These are phyloP conservation scores for Myotisia sp. DNA, from an alignment of 2,329 filamentous ascomycete genomes.

Conservation along the genomic window DNA sequence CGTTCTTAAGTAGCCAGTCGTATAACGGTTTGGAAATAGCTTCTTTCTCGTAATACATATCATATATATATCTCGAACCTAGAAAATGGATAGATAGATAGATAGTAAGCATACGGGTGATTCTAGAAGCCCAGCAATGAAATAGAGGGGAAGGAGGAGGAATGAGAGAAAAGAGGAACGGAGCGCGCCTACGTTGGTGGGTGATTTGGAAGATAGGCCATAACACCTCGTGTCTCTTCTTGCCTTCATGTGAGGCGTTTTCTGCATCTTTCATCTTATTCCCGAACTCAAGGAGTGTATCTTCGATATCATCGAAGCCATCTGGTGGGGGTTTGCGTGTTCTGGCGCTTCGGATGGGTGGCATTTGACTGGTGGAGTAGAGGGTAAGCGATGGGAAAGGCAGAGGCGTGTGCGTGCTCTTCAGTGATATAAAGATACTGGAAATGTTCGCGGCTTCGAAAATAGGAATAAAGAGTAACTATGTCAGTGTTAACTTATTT, in stretches of 20 bases:
- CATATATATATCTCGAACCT: conserved; percentile 80
- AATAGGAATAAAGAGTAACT: too few relatives aligned
- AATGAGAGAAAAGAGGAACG: too few relatives aligned
- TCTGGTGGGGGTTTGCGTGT: conserved; percentile 51
- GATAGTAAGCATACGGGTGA: conserved; percentile 9
- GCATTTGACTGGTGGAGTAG: conserved; percentile 32
- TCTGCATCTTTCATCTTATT: conserved; percentile 69
- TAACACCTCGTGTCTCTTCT: conserved; percentile 79
- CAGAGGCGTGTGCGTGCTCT: background rate
- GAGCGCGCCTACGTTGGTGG: conserved; percentile 76
- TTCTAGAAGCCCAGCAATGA: conserved; percentile 3
- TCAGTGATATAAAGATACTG: too few relatives aligned
- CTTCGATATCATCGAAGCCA: conserved; percentile 55
- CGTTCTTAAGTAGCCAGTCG: conserved; percentile 93
- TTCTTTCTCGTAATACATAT: conserved; percentile 95
- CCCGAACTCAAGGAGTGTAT: conserved; percentile 51
- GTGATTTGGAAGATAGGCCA: conserved; percentile 98
- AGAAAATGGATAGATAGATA: background rate
- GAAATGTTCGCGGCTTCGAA: too few relatives aligned
- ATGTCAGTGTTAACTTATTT: too few relatives aligned
- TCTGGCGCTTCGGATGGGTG: conserved; percentile 44
- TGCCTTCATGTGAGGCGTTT: conserved; percentile 63
- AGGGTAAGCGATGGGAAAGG: background rate
- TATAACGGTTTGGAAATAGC: conserved; percentile 86
- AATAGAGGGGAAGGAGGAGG: background rate